phyloP scores from a whole-genome alignment of 1,284 basidiomycete species.

The Malassezia sp. region DNA sequence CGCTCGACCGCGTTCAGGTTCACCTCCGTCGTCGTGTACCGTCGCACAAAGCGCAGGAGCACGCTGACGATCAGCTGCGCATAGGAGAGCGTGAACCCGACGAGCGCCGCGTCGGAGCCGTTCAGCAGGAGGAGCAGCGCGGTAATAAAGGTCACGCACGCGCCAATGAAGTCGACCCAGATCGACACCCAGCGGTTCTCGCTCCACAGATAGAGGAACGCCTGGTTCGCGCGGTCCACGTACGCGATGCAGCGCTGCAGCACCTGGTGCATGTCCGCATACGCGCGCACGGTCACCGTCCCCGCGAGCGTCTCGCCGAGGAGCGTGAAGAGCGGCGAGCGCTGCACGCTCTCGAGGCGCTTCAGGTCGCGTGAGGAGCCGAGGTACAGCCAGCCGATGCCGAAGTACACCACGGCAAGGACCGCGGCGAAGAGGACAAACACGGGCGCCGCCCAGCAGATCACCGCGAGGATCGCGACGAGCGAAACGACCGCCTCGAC shows the following conservation, averaged over 20 bases:
- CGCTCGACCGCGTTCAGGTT: conserved; percentile 47
- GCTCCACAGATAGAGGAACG: conserved; percentile 52
- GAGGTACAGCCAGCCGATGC: conserved; percentile 24
- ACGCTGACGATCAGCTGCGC: conserved; percentile 55
- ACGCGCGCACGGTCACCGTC: conserved; percentile 70
- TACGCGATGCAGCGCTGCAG: conserved; percentile 36
- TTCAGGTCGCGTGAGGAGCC: conserved; percentile 24
- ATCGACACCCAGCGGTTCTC: conserved; percentile 49
- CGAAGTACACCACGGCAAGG: conserved; percentile 16
- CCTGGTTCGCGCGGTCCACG: conserved; percentile 50
- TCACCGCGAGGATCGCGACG: conserved; percentile 26
- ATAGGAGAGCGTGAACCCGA: conserved; percentile 39
- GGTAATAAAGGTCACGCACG: conserved; percentile 32
- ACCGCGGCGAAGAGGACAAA: conserved; percentile 16
- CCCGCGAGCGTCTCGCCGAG: conserved; percentile 58
- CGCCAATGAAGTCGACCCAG: conserved; percentile 39
- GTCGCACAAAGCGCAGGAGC: conserved; percentile 47
- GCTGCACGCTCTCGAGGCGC: conserved; percentile 23
- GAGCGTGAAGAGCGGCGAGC: conserved; percentile 28
- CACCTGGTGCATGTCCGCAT: conserved; percentile 65
- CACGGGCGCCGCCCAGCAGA: conserved; percentile 32
- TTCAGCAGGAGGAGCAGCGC: conserved; percentile 52
- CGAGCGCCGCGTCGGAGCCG: conserved; percentile 39
- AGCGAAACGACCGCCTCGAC: conserved; percentile 18
- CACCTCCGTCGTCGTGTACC: conserved; percentile 45